Evolutionary conservation across 768 basidiomycete species (phyloP), one percentile per base, ranked within the genome.

Genomic region (Gloeopeniophorella convolvens): DNA sequence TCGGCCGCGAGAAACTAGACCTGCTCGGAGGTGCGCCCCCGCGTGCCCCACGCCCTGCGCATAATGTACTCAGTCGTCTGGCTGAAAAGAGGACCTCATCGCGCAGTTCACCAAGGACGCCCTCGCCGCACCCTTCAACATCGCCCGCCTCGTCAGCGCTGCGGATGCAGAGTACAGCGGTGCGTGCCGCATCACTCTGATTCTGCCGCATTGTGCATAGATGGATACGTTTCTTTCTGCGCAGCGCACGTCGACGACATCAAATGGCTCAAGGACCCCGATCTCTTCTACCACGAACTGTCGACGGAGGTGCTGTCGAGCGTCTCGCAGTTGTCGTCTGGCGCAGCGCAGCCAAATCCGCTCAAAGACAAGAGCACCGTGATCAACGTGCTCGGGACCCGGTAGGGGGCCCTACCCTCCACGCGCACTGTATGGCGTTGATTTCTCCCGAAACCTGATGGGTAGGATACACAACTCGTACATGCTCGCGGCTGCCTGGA

Each of bases 401-500:
- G 61, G 62, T 61, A 47, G 13, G 56, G 24, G 18, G 27, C 44
- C 7, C 26, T 21, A 18, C 16, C 26, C 24, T 42, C 7, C 40
- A 37, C 31, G 33, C 39, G 43, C 30, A 12, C 52, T 12, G 28
- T 28, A 30, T 57, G 26, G 23, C 7, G 49, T 45, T 51, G 58
- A 52, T 28, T 18, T 1, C 26, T 3, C 12, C 13, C 18, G 28
- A 20, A 7, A 42, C 15, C 11, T 33, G 47, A 46, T 46, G 32
- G 55, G 21, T 34, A 91, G 89, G 65, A 73, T 91, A 46, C 89
- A 92, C 65, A 92, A 91, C 62, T 65, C 79, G 7, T 89, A 88
- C 64, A 78, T 85, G 76, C 72, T 90, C 28, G 84, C 88, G n/a
- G 80, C 86, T 13, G 83, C 79, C 1, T 92, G 89, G 89, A 85